Percentiles rank a stretch among this genome's conserved stretches.
Conservation (phyloP, 129 eudicot species). For the Gnaphalium uliginosum region DNA sequence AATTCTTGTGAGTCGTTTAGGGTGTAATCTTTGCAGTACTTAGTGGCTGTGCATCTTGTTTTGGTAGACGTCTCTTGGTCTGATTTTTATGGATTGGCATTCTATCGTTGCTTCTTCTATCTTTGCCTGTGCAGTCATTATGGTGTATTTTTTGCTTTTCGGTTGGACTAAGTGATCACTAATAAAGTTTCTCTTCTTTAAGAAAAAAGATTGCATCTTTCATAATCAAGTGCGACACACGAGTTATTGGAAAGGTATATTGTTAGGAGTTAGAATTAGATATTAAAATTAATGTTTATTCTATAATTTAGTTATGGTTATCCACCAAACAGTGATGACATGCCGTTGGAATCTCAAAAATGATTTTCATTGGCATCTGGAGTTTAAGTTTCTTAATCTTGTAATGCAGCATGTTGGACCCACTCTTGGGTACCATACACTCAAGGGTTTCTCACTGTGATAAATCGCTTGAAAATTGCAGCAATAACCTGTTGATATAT, state of each 20-base stretch:
- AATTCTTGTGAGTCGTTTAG: neutral
- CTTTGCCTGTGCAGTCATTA: neutral
- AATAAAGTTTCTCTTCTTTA: too few species aligned
- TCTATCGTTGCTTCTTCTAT: neutral
- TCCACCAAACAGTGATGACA: neutral
- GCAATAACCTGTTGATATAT: neutral
- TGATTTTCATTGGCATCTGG: neutral
- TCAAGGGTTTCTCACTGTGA: neutral
- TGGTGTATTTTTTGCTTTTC: neutral
- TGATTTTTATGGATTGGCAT: neutral
- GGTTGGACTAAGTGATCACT: neutral
- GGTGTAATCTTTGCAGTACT: neutral
- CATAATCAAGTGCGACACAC: neutral
- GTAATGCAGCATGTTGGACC: neutral
- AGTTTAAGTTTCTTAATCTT: neutral
- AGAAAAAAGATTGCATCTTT: neutral
- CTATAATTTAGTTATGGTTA: conserved; percentile 12
- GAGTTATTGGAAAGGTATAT: neutral
- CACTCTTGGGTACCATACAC: conserved; percentile 1
- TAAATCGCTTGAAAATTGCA: conserved; percentile 1
- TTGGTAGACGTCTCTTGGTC: neutral
- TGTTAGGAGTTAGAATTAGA: neutral
- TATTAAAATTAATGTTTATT: neutral
- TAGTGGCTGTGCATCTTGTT: neutral
- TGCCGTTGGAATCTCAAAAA: neutral